Evolutionary conservation across 805 yeast species (phyloP), one percentile per base, ranked within the genome.

Genomic region (Metschnikowia kofuensis): DNA sequence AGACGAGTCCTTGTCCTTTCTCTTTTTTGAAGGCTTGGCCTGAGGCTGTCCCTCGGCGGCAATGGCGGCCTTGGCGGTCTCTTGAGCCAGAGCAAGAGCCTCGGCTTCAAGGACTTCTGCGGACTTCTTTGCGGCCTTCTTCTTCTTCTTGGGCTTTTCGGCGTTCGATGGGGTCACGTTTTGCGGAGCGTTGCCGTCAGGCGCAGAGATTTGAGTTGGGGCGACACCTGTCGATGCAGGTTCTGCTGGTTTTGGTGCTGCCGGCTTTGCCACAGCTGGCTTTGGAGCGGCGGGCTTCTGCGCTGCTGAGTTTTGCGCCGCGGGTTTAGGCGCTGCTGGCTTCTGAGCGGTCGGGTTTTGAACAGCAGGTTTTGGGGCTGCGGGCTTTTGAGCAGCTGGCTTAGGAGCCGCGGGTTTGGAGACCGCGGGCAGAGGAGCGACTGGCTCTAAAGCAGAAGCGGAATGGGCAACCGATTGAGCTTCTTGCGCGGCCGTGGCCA

Each of bases 21-120:
- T 55, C 53, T 57, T 57, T 42, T 55, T 57, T 11, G 53, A 44
- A 42, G 53, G 45, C 53, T 55, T 55, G 42, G 39, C 31, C 30
- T 35, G 40, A n/a, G 35, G 31, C 15, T 39, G 42, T 9, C 13
- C 39, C 31, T 38, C 47, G 10, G 47, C 47, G 14, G 40, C 41
- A 27, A 36, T 31, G 14, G 47, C 44, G 16, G 48, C 42, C 35
- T 30, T 46, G 16, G 54, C 38, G 11, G 45, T 40, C 37, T 43
- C 57, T n/a, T 48, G 38, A 26, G 47, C 51, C 7, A 42, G 38
- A 4, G 42, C 44, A 7, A 40, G 26, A 6, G 30, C 42, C 29
- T 43, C 45, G 14, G 35, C 45, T 10, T 41, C 50, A 30, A 29
- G 35, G n/a, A 12, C n/a, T 13, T 42, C 52, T 9, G 31, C 26